Conservation (phyloP, 176 grass and related monocot genomes). For the Otatea glauca region DNA sequence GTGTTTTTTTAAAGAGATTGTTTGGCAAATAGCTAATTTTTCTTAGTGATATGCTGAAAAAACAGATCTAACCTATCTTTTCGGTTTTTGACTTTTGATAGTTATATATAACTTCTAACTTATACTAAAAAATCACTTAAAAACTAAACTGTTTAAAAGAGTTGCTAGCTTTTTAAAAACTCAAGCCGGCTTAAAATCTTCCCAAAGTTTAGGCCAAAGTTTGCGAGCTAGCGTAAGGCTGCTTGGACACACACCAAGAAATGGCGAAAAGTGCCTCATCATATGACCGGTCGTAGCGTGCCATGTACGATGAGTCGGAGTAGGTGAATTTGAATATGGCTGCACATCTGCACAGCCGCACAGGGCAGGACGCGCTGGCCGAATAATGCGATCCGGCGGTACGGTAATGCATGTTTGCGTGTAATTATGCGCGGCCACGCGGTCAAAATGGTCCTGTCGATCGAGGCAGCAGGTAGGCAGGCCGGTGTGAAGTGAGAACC, state of each 20-base stretch:
- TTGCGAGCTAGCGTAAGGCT: neutral
- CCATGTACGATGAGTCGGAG: constrained; percentile 29
- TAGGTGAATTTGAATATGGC: neutral
- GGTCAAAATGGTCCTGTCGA: constrained; percentile 4
- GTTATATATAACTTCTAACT: too few relatives aligned
- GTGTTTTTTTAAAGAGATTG: too few relatives aligned
- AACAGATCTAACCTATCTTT: too few relatives aligned
- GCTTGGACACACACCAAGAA: neutral
- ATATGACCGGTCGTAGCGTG: constrained; percentile 5
- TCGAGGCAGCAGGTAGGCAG: neutral
- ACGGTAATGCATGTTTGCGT: neutral
- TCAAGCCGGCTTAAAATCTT: too few relatives aligned
- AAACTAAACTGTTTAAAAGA: too few relatives aligned
- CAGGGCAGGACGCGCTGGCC: neutral
- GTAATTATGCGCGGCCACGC: neutral
- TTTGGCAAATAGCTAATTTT: too few relatives aligned
- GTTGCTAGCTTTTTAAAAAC: too few relatives aligned
- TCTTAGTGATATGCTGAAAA: too few relatives aligned
- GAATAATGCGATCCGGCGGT: too few relatives aligned
- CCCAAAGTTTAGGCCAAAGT: too few relatives aligned
- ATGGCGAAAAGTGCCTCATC: neutral
- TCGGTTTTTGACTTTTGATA: too few relatives aligned
- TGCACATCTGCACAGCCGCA: neutral
- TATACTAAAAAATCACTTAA: too few relatives aligned
- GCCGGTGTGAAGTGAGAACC: neutral